Base-by-base conservation (phyloP, 202 grass and related monocot species). In the Setaria italica region DNA sequence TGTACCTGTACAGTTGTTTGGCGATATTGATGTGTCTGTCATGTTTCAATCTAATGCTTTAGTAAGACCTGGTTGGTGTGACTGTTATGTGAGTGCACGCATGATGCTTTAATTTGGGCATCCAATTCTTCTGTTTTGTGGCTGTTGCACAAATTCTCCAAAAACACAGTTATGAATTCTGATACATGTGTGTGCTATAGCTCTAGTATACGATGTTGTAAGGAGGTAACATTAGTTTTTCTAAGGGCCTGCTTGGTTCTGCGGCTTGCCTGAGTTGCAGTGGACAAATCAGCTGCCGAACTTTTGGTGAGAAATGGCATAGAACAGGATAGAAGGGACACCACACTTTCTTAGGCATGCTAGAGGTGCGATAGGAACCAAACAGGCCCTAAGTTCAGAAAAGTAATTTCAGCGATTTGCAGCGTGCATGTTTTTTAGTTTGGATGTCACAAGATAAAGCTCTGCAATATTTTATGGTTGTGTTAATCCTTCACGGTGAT, bases 341-440 rank as follows among this genome's bases (percentile, higher is more conserved):
- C 48, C 13, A 0, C 48, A 5, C 4, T 49, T 50, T 50, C 48
- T 50, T 50, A 50, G 48, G 13, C 48, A 50, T 4, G 1, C 48
- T 50, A 50, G 11, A 50, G 13, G 48, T 50, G 13, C 13, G 11
- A 13, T 13, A 49, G 10, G 48, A 49, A 49, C 48, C 48, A 49
- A 49, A 46, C 43, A 46, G 43, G 43, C 45, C 9, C 45, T 47
- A 19, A 32, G n/a, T 72, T 51, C 17, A 39, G 11, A 70, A 76
- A 76, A 63, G 57, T 58, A 35, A 67, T 47, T 62, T 79, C 45
- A 41, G 19, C 17, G 78, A 25, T 56, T 83, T 76, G 39, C 60
- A 74, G 0, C 19, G 7, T 34, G 3, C 33, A 14, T 11, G 0
- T 41, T 10, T 53, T 67, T 3, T 74, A 14, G 64, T 62, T 86